Evolutionary conservation across 495 filamentous ascomycete genomes (phyloP), one percentile per base, ranked within the genome.

Genomic region (Tuber aestivum): DNA sequence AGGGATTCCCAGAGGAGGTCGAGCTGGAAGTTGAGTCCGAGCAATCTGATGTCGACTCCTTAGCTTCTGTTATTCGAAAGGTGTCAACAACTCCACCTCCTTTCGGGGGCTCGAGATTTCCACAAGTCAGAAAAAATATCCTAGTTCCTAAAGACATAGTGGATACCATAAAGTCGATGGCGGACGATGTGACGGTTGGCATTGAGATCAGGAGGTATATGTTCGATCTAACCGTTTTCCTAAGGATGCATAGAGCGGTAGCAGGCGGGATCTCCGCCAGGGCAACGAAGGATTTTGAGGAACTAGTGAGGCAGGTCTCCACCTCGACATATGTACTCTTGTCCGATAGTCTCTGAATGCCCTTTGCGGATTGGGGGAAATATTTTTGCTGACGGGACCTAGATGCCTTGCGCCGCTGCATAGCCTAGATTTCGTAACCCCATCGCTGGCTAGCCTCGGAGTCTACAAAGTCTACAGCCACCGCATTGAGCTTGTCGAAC

Each of bases 381-480:
- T 76, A 44, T 48, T 77, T 41, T 56, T 69, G 27, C 41, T 69
- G n/a, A 74, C 23, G 44, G 35, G 35, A 77, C 70, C 18, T 45
- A 89, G 85, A 74, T 89, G 87, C 74, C 87, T 99, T n/a, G 93
- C 95, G 27, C 88, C 92, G 3, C 84, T 99, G 16, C 94, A 98
- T 84, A 90, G 90, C 20, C 85, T 95, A 27, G 88, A 90, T 72
- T 97, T 90, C 80, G 89, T 93, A 4, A 94, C 95, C 3, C 95
- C 96, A 0, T 91, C 93, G 6, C 87, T 99, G 35, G 90, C 97
- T 18, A 88, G 86, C 32, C 85, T 99, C 70, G 96, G 95, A 5
- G 90, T 90, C n/a, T 89, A 88, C 75, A 99, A 98, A 85, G 89
- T 97, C 20, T 98, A 96, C 80, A 87, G 90, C 40, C 96, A 99